phyloP scores from a whole-genome alignment of 108 stramenopile species.

The Pseudonitzschia delicatissima region DNA sequence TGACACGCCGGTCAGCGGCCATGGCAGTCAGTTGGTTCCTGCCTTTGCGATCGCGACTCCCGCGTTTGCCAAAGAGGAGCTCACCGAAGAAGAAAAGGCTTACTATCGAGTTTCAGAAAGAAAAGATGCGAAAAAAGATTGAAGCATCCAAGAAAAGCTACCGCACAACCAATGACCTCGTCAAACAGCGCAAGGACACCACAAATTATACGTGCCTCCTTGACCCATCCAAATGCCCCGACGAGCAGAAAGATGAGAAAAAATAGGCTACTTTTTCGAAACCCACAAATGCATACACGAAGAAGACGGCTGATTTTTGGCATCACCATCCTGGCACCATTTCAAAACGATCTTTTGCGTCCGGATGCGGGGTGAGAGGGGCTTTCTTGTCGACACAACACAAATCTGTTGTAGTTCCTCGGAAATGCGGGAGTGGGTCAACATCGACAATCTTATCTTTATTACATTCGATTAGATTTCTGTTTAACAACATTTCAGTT shows the following conservation, averaged over 20 bases:
- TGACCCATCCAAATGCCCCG: slow-evolving; percentile 15
- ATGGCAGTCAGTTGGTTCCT: background rate
- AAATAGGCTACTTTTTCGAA: background rate
- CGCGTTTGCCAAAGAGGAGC: background rate
- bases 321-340: no score
- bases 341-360: no score
- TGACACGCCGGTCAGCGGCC: slow-evolving; percentile 1
- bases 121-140: background rate
- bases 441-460: no score
- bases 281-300: no score
- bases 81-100: background rate
- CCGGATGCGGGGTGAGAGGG: background rate
- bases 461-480: no score
- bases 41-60: background rate
- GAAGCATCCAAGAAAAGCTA: slow-evolving; percentile 12
- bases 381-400: no score
- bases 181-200: slow-evolving; percentile 9
- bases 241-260: background rate
- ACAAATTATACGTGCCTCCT: slow-evolving; percentile 9
- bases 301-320: no score
- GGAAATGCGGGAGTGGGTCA: background rate
- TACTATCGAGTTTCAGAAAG: background rate
- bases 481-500: no score
- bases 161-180: slow-evolving; percentile 5
- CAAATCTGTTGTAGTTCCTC: background rate